Evolutionary conservation across 2,329 filamentous ascomycete genomes (phyloP).

Genomic region (Gremmenia infestans): DNA sequence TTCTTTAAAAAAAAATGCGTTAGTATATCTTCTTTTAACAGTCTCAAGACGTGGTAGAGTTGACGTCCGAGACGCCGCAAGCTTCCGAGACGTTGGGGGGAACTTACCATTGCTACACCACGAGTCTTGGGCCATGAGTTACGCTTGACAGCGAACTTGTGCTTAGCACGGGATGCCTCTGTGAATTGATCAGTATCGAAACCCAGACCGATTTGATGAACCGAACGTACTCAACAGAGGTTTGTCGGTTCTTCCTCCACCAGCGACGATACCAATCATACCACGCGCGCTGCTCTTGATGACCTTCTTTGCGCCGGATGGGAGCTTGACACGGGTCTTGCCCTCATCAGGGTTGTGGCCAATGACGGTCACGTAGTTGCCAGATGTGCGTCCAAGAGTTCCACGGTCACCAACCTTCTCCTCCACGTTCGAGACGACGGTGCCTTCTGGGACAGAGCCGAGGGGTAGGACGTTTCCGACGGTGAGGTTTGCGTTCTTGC

Average conservation of each 20-base stretch:
- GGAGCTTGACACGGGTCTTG: constrained; percentile 99
- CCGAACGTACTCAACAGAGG: constrained; percentile 76
- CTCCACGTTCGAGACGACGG: constrained; percentile 98
- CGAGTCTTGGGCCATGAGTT: constrained; percentile 99
- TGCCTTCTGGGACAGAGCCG: constrained; percentile 94
- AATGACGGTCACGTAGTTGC: constrained; percentile 98
- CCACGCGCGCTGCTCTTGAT: constrained; percentile 86
- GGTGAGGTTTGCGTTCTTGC: constrained; percentile 95
- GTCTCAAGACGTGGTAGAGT: too few relatives aligned
- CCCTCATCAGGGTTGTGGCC: constrained; percentile 98
- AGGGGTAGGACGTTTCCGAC: constrained; percentile 97
- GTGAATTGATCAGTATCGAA: constrained; percentile 41
- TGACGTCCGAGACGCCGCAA: too few relatives aligned
- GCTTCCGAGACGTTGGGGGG: neutral
- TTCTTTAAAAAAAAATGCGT: constrained; percentile 45
- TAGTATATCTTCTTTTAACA: neutral
- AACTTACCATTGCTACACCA: constrained; percentile 89
- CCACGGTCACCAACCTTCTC: constrained; percentile 98
- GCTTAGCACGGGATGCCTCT: constrained; percentile 99
- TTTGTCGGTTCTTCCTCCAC: constrained; percentile 99
- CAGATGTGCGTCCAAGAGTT: constrained; percentile 91
- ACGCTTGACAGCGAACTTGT: constrained; percentile 99
- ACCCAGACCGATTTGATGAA: constrained; percentile 17
- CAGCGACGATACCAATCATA: constrained; percentile 99
- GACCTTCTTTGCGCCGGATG: constrained; percentile 98